Evolutionary conservation across 2,329 filamentous ascomycete genomes (phyloP), one percentile per base, ranked within the genome.

Genomic region (Thelonectria blattea): DNA sequence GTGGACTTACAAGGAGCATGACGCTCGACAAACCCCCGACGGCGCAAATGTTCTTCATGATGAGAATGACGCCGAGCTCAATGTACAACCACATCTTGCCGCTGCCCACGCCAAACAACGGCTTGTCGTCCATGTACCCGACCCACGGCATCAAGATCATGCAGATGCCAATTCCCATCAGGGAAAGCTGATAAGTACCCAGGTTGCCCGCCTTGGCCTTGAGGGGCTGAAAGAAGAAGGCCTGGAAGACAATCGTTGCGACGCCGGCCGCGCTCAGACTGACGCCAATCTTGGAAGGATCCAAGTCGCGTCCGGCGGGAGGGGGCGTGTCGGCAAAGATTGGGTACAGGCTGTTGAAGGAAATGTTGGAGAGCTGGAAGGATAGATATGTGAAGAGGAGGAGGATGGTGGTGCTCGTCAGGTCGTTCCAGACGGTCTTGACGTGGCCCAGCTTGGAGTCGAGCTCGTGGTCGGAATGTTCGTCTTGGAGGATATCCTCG

Each of bases 261-360:
- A 90, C 75, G 0, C 94, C 93, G 1, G 94, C 92, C 63, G 96
- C 89, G 0, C 91, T 94, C 53, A 97, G 81, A 1, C 91, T 91
- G 17, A 97, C 77, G 0, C 95, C 95, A 46, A 98, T 97, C 61
- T 91, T 92, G 58, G 87, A 84, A 0, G 94, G 92, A 0, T 84
- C 84, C 3, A 98, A 81, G 1, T 83, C 82, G 42, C 95, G 89
- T 17, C 95, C 95, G 0, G 88, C 89, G 0, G 95, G 95, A 0
- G 88, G 82, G 1, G 84, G 76, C 0, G 90, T 88, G 56, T 93
- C 88, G 1, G 90, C 91, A 69, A 98, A 99, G 55, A 98, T 94
- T 1, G 95, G 95, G 70, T 96, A 99, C 0, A 99, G 81, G 17
- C 92, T 94, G 76, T 97, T 97, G 83, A 93, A 99, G 3, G 92